Base-by-base conservation (phyloP, 164 flowering plant genomes). In the Annona squamosa region DNA sequence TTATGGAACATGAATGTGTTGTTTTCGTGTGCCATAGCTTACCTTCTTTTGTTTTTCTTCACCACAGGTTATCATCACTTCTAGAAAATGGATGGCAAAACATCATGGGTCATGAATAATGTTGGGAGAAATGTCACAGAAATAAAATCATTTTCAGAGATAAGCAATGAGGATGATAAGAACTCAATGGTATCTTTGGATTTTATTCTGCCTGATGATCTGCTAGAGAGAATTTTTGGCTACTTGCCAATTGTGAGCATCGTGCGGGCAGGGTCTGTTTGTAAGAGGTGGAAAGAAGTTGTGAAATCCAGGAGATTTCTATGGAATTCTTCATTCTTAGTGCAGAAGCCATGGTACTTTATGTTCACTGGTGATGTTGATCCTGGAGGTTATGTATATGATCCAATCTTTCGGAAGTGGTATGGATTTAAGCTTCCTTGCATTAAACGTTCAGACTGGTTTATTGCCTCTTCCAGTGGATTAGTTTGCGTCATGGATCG, bases 301-400 rank as follows among this genome's bases (percentile, higher is more conserved):
- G 88, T 91, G 10, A 81, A 79, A 52, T 90, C 97, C n/a, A 80
- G 69, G 68, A 83, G 91, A 77, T 94, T 94, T 75, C 67, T 87
- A 44, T 92, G 93, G 92, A 87, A 88, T 67, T 81, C 76, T 43
- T 82, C 92, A 0, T 76, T 80, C 5, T 56, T 67, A n/a, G 64
- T 88, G 4, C 96, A 88, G 56, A 89, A 85, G 61, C 98, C 99
- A 3, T 94, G 98, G 98, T 94, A 94, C 79, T 94, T 85, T 77
- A 94, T 94, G 99, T 94, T 94, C 77, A 94, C 90, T 1, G 85
- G 86, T 81, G 82, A 87, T 26, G 91, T 89, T 71, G 97, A 92
- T 6, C 86, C 95, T 3, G 68, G 72, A 62, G 99, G 99, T 10
- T 90, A 91, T 78, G 91, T 96, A 1, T 94, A 83, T 82, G 99